These are phyloP conservation scores for Solioccasus polychromus DNA, from an alignment of 768 basidiomycete species.

Conservation along the genomic window DNA sequence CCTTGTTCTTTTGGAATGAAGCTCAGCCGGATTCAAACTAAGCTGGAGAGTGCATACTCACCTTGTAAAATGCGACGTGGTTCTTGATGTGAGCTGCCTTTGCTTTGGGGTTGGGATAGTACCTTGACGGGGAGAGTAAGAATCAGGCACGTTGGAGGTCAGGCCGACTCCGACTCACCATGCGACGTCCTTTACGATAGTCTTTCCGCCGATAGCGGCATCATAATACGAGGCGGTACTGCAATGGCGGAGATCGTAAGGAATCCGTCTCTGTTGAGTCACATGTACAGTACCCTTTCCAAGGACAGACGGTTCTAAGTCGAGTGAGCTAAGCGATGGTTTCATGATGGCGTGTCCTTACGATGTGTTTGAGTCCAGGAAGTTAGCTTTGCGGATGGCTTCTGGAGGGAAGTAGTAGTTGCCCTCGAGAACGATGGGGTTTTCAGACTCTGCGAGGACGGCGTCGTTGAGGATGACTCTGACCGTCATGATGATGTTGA, in stretches of 20 bases:
- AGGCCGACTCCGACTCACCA: constrained; percentile 50
- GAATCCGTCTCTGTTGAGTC: not conserved
- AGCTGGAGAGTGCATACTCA: constrained; percentile 18
- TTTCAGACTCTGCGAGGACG: constrained; percentile 55
- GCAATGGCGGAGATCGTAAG: constrained; percentile 5
- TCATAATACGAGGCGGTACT: constrained; percentile 69
- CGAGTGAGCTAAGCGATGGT: constrained; percentile 4
- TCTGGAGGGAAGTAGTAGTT: constrained; percentile 74
- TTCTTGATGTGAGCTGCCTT: constrained; percentile 61
- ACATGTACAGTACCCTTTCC: no score
- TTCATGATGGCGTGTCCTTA: constrained; percentile 26
- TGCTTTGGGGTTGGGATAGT: constrained; percentile 56
- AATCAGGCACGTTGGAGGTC: not conserved
- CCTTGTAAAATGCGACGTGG: constrained; percentile 80
- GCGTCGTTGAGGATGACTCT: constrained; percentile 50
- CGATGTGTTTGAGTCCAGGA: constrained; percentile 54
- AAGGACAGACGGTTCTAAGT: no score
- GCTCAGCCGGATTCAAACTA: not conserved
- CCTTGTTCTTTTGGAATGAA: constrained; percentile 16
- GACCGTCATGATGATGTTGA: constrained; percentile 29
- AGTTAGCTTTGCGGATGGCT: constrained; percentile 42
- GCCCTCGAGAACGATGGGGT: constrained; percentile 57
- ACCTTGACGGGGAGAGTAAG: constrained; percentile 41
- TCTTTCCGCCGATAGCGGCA: constrained; percentile 45
- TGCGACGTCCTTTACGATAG: constrained; percentile 57